Conservation (phyloP, 805 yeast species). For the Candida tammaniensis region DNA sequence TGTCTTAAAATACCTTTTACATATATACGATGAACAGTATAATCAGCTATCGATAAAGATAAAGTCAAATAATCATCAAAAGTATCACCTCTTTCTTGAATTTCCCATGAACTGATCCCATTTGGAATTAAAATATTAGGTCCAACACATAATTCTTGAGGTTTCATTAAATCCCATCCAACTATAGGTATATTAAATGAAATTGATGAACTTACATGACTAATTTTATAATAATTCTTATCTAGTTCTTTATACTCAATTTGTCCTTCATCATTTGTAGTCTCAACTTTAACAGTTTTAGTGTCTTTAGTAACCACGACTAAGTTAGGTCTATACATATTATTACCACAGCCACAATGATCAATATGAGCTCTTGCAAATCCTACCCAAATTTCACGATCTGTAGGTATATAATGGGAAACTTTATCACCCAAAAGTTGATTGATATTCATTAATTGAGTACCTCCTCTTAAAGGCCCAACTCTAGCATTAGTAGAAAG, state of each 20-base stretch:
- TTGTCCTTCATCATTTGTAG: slow-evolving; percentile 5
- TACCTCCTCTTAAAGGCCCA: slow-evolving; percentile 39
- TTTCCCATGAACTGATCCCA: slow-evolving; percentile 30
- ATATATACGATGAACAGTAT: slow-evolving; percentile 33
- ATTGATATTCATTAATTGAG: slow-evolving; percentile 28
- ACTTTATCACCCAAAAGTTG: slow-evolving; percentile 10
- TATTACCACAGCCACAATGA: slow-evolving; percentile 39
- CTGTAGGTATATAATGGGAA: slow-evolving; percentile 14
- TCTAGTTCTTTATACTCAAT: slow-evolving; percentile 4
- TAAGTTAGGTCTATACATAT: slow-evolving; percentile 40
- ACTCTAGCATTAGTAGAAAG: slow-evolving; percentile 13
- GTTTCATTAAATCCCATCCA: slow-evolving; percentile 22
- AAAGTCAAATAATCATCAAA: slow-evolving; percentile 29
- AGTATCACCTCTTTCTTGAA: slow-evolving; percentile 5
- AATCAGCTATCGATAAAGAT: slow-evolving; percentile 36
- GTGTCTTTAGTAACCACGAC: slow-evolving; percentile 22
- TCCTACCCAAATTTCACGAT: slow-evolving; percentile 36
- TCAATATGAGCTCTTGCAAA: slow-evolving; percentile 40
- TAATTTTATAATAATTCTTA: slow-evolving; percentile 19
- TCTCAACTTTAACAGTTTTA: not conserved
- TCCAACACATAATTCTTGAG: slow-evolving; percentile 24
- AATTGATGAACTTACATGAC: slow-evolving; percentile 30
- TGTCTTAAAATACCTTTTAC: slow-evolving; percentile 30
- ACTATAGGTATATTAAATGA: slow-evolving; percentile 30
- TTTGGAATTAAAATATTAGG: slow-evolving; percentile 35